A percentile compares a stretch with the other conserved stretches of the same genome.
Evolutionary conservation across 176 grass and related monocot species (phyloP).

Genomic region (maize (Zea mays)): Zm-B73-REFERENCE-NAM-5.0 NC_050096.1:152956001-152956500

Average conservation of each 20-base stretch:
- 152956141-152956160: neutral
- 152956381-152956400: neutral
- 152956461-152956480: neutral
- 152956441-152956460: neutral
- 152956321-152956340: neutral
- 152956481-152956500: too few species aligned
- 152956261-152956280: neutral
- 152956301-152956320: neutral
- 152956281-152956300: constrained; percentile 22
- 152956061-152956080: constrained; percentile 37
- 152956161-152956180: neutral
- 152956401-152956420: neutral
- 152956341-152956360: neutral
- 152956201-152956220: neutral
- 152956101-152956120: neutral
- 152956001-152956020: constrained; percentile 17
- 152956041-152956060: constrained; percentile 38
- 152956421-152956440: neutral
- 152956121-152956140: constrained; percentile 5
- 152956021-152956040: constrained; percentile 33
- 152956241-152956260: too few species aligned
- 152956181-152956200: constrained; percentile 17
- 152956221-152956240: too few species aligned
- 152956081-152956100: constrained; percentile 28
- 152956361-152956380: neutral